These are phyloP conservation scores for Bromus sterilis DNA, from an alignment of 176 grass and related monocot species.

Conservation along the genomic window DNA sequence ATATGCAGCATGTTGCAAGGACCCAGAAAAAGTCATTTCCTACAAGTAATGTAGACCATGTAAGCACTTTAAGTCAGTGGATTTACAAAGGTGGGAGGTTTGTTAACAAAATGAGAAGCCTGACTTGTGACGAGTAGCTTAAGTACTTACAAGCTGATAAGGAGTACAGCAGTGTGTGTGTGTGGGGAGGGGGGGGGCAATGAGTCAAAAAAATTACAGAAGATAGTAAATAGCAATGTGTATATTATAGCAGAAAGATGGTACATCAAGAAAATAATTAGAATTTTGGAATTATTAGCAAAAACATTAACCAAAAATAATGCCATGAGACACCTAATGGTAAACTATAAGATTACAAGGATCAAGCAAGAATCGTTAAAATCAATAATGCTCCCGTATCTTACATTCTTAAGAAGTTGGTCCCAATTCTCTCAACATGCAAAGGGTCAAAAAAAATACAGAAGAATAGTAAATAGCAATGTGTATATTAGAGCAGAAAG, in stretches of 20 bases:
- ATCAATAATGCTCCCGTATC: not conserved
- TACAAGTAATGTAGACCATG: slow-evolving; percentile 31
- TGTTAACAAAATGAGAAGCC: not conserved
- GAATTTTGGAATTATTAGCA: not conserved
- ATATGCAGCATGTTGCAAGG: slow-evolving; percentile 60
- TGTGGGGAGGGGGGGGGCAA: no score
- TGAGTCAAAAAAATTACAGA: no score
- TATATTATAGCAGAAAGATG: not conserved
- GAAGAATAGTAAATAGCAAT: not conserved
- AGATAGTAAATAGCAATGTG: not conserved
- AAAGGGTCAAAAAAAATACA: no score
- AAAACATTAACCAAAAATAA: not conserved
- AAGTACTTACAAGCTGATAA: not conserved
- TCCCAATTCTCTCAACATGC: no score
- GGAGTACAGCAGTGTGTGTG: not conserved
- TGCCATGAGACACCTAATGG: not conserved
- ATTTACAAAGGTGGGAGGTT: not conserved
- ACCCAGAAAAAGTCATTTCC: slow-evolving; percentile 67
- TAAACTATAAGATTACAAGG: not conserved
- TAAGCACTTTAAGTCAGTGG: not conserved
- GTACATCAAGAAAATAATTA: not conserved
- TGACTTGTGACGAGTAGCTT: not conserved
- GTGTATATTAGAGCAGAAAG: not conserved
- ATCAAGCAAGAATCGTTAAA: not conserved
- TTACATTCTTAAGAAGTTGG: no score